A percentile compares a stretch with the other conserved stretches of the same genome.
Conservation (phyloP, 179 eudicot species). For the Patellifolia procumbens region DNA sequence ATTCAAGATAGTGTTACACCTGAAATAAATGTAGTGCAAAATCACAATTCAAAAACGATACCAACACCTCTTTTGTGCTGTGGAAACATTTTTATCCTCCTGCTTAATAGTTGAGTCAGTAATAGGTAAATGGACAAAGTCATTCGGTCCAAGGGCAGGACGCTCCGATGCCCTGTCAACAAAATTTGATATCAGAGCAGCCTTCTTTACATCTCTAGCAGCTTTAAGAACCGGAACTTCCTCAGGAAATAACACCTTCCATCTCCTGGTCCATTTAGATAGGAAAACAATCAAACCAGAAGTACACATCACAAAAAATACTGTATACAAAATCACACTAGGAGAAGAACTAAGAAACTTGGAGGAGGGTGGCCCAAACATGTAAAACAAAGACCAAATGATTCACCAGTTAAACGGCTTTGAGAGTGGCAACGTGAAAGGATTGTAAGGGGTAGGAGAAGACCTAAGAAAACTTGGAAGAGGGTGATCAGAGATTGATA, state of each 20-base stretch:
- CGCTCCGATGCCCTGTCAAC: conserved; percentile 85
- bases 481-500: too few relatives aligned
- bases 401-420: too few relatives aligned
- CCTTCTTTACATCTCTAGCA: conserved; percentile 49
- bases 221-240: conserved; percentile 59
- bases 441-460: too few relatives aligned
- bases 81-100: conserved; percentile 27
- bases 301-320: not conserved
- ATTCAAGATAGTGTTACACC: not conserved
- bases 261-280: conserved; percentile 57
- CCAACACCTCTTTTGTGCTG: conserved; percentile 40
- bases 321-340: not conserved
- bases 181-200: conserved; percentile 69
- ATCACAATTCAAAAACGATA: conserved; percentile 8
- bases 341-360: too few relatives aligned
- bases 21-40: not conserved
- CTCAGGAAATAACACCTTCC: conserved; percentile 63
- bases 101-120: conserved; percentile 32
- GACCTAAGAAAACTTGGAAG: too few relatives aligned
- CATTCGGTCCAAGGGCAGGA: conserved; percentile 71
- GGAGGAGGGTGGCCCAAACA: too few relatives aligned
- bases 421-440: too few relatives aligned
- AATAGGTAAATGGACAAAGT: conserved; percentile 46
- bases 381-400: too few relatives aligned
- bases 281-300: conserved; percentile 11